Evolutionary conservation across 768 basidiomycete species (phyloP).

Genomic region (Leccinum variicolor): DNA sequence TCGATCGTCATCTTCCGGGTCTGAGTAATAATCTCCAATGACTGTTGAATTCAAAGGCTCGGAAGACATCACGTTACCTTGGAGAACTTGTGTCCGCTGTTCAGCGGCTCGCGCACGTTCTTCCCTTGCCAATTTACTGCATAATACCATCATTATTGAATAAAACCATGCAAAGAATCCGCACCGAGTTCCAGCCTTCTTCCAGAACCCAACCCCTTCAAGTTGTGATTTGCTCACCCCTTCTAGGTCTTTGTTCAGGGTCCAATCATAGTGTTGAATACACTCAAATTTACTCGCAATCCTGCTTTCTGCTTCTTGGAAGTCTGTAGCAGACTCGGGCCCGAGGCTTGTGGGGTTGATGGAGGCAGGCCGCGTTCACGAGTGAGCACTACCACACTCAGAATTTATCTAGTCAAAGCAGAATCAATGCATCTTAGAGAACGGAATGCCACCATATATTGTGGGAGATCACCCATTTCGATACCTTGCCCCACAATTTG

Average conservation of each 20-base stretch:
- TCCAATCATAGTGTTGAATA: constrained; percentile 63
- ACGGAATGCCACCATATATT: constrained; percentile 57
- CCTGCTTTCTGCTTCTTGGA: constrained; percentile 71
- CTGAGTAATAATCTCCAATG: constrained; percentile 30
- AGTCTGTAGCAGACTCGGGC: constrained; percentile 63
- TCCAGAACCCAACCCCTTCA: constrained; percentile 71
- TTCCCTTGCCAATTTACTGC: constrained; percentile 75
- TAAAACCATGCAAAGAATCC: background rate
- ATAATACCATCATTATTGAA: background rate
- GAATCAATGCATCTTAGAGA: background rate
- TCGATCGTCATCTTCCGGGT: constrained; percentile 38
- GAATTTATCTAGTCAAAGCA: background rate
- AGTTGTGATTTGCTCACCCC: constrained; percentile 36
- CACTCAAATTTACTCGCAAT: constrained; percentile 55
- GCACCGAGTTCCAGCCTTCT: constrained; percentile 56
- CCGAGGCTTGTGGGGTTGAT: constrained; percentile 46
- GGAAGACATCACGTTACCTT: constrained; percentile 23
- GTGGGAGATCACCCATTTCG: constrained; percentile 60
- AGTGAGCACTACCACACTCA: constrained; percentile 85
- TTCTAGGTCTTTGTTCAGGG: constrained; percentile 42
- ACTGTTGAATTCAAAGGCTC: constrained; percentile 8
- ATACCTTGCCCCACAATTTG: constrained; percentile 49
- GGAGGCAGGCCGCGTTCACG: constrained; percentile 52
- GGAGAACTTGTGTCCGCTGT: constrained; percentile 48
- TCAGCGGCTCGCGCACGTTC: constrained; percentile 75